Evolutionary conservation across 1,284 basidiomycete species (phyloP).

Genomic region (Tilletia caries): DNA sequence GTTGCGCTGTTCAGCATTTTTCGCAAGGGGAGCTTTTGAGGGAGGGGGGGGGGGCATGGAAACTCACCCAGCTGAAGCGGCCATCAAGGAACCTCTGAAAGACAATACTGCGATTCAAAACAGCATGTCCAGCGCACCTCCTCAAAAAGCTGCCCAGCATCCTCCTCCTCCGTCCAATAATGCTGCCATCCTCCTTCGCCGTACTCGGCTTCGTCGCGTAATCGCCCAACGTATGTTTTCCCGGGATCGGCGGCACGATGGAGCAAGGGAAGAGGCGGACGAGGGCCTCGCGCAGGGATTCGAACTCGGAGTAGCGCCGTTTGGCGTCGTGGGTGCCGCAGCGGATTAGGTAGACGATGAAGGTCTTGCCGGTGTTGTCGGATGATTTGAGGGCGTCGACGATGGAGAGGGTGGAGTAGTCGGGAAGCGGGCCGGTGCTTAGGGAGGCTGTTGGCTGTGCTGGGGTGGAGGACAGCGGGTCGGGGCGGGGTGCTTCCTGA

Average conservation of each 20-base stretch:
- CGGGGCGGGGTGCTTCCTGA: background rate
- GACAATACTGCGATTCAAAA: constrained; percentile 87
- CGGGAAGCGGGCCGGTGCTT: constrained; percentile 2
- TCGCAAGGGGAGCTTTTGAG: background rate
- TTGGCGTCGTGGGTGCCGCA: constrained; percentile 72
- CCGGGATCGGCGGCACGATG: constrained; percentile 96
- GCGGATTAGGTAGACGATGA: constrained; percentile 90
- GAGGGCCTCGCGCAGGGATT: constrained; percentile 80
- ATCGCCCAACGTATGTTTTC: constrained; percentile 90
- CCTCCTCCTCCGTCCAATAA: constrained; percentile 86
- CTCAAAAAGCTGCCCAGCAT: constrained; percentile 95
- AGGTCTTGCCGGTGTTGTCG: constrained; percentile 71
- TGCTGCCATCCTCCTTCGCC: constrained; percentile 89
- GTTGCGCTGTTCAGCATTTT: background rate
- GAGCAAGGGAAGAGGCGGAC: constrained; percentile 87
- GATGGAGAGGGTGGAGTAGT: constrained; percentile 57
- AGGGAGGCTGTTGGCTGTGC: background rate
- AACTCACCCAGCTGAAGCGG: constrained; percentile 77
- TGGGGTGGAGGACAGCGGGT: background rate
- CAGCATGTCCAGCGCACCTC: constrained; percentile 81
- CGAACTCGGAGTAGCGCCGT: constrained; percentile 95
- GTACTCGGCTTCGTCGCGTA: constrained; percentile 96
- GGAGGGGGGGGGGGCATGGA: background rate
- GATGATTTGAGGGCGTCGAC: constrained; percentile 91
- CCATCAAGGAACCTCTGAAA: constrained; percentile 93